Evolutionary conservation across 371 early-diverging fungal species (phyloP), one percentile per base, ranked within the genome.

Genomic region (Nematocida sp.): DNA sequence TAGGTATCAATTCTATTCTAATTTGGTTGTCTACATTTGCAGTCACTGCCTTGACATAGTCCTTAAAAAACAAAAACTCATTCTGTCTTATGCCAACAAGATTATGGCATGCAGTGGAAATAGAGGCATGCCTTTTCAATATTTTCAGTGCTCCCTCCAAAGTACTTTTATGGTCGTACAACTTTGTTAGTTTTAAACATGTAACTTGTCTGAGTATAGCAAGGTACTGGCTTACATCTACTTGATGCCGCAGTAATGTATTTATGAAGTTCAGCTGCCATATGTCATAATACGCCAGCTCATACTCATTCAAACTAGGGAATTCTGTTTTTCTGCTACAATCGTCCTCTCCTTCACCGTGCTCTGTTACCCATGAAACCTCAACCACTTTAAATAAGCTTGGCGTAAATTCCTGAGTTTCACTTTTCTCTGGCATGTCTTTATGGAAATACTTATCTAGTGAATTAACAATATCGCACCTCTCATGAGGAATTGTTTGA

Each of bases 11-110:
- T 5, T 27, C 64, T 9, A 64, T 45, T 13, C 64, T 64, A 20
- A 1, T 27, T 27, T 42, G 33, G 44, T 18, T 64, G 44, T 44
- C 44, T 11, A 44, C 64, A 23, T 18, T 44, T 5, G 33, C 39
- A 42, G 42, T 44, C 7, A 44, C 64, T 42, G 44, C 45, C 42
- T 45, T 11, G 7, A 64, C 44, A 27, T 64, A 64, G 64, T 64
- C 64, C 23, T 45, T 39, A 23, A 64, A 64, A 45, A 64, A 64
- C 11, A 64, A 42, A 64, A 64, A 64, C 15, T 64, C 64, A 42
- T 64, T 27, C 42, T 64, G 64, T 3, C 44, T 7, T 39, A 45
- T 45, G 7, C 64, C 45, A 13, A 27, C 44, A 13, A 42, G 6
- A 27, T 13, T 44, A 27, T 39, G 39, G n/a, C 15, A 33, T 6